These are phyloP conservation scores for Trebouxia sp. DNA, from an alignment of 139 green algal genomes.

Conservation along the genomic window DNA sequence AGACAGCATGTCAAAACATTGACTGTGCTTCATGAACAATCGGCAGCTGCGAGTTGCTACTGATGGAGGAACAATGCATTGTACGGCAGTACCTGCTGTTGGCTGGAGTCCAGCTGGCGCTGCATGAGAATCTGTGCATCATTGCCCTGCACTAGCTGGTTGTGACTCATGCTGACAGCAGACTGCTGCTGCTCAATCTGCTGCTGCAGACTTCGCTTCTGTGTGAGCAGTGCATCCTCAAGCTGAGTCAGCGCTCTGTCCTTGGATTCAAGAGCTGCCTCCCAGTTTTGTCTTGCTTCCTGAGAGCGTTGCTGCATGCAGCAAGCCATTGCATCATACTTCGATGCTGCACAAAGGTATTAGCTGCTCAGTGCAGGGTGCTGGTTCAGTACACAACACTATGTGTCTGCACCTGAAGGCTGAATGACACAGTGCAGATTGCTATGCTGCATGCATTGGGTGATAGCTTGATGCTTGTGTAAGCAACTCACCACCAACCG, in stretches of 20 bases:
- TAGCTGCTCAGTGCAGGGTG: neutral
- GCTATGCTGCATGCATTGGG: no score
- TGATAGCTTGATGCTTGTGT: no score
- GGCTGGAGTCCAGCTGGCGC: conserved; percentile 2
- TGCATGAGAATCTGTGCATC: conserved; percentile 22
- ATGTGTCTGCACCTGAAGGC: no score
- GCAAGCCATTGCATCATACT: neutral
- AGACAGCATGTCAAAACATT: no score
- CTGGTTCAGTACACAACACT: neutral
- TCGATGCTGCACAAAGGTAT: neutral
- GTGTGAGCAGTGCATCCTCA: conserved; percentile 55
- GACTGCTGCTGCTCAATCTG: neutral
- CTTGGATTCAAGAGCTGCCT: conserved; percentile 65
- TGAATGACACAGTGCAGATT: no score
- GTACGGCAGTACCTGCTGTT: neutral
- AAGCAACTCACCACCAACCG: conserved; percentile 60
- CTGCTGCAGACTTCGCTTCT: conserved; percentile 24
- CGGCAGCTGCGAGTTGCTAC: no score
- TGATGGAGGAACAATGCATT: neutral
- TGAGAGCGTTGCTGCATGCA: conserved; percentile 56
- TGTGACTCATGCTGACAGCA: neutral
- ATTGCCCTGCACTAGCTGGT: neutral
- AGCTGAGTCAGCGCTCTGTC: conserved; percentile 70
- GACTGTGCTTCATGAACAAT: no score
- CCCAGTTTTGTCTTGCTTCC: conserved; percentile 69